Base-by-base conservation (phyloP, 148 eudicot species). In the Hydrangea macrophylla region DNA sequence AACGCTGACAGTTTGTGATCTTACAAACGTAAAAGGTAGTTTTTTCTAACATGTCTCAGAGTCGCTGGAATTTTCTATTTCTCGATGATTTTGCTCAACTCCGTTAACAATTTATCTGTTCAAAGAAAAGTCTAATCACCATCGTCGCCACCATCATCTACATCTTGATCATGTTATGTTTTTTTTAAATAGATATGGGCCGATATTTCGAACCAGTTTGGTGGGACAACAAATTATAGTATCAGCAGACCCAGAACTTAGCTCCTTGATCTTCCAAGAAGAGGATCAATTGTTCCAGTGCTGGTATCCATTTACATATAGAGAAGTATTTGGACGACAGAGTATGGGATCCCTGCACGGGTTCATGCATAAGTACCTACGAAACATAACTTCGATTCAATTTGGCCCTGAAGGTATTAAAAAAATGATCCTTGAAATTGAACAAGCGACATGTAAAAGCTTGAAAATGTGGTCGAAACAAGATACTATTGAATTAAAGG, bases 361-460 rank as follows among this genome's bases (percentile, higher is more conserved):
- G 2, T 86, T 83, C 76, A 81, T 91, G 85, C 84, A 84, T 76
- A 91, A 88, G 82, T 88, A 83, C 80, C 88, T 91, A 15, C 88
- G 88, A 64, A 86, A 83, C 67, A 86, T 92, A 96, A 83, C 83
- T 30, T 76, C 89, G 0, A 77, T 75, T 72, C 82, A 86, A 12
- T 86, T 88, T 68, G 92, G 92, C 64, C 86, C 88, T 8, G 84
- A 86, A 73, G 85, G 87, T 75, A 79, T 89, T n/a, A 89, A 87
- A 78, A 85, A 79, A 74, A 91, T 91, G 92, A 71, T 91, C 35
- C 80, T 82, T 56, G 90, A 86, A 54, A 92, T 91, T 28, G 94
- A 88, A 78, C 70, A 65, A 60, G 81, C 78, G 2, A 81, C 82
- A 2, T 57, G 58, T 26, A 79, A 33, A 72, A 73, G 70, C 63